Conservation (phyloP, 805 yeast species). For the Wickerhamiella shivajii region DNA sequence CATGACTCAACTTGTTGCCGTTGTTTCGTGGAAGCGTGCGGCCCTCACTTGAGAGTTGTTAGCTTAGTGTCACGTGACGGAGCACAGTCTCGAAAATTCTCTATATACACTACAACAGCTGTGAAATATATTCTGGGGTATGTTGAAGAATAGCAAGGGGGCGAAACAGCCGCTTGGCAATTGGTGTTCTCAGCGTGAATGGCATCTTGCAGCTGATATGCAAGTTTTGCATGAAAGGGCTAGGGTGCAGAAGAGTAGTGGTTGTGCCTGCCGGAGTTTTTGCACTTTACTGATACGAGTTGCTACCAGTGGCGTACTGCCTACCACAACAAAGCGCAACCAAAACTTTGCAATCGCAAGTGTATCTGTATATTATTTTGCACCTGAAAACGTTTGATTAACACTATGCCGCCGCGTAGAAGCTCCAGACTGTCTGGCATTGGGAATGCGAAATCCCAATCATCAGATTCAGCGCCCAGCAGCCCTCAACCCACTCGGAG, state of each 20-base stretch:
- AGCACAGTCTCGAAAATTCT: no score
- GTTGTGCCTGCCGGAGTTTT: no score
- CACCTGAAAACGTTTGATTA: not conserved
- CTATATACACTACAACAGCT: not conserved
- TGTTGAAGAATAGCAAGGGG: not conserved
- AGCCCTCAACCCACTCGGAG: not conserved
- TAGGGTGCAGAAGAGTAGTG: no score
- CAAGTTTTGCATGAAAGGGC: no score
- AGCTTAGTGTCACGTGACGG: no score
- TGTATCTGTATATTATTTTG: not conserved
- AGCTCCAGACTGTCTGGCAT: not conserved
- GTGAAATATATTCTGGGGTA: not conserved
- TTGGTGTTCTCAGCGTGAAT: no score
- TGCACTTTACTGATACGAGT: no score
- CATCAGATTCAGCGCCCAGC: not conserved
- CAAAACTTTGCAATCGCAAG: no score
- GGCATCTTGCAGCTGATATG: no score
- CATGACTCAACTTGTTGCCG: not conserved
- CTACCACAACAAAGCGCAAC: no score
- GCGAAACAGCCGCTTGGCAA: constrained; percentile 1
- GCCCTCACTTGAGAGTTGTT: no score
- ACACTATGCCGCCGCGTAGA: not conserved
- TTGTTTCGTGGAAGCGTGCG: not conserved
- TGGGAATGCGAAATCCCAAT: not conserved
- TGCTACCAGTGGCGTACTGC: no score